Evolutionary conservation across 306 rosid genomes (phyloP).

Genomic region (Pyrus bretschneideri): DNA sequence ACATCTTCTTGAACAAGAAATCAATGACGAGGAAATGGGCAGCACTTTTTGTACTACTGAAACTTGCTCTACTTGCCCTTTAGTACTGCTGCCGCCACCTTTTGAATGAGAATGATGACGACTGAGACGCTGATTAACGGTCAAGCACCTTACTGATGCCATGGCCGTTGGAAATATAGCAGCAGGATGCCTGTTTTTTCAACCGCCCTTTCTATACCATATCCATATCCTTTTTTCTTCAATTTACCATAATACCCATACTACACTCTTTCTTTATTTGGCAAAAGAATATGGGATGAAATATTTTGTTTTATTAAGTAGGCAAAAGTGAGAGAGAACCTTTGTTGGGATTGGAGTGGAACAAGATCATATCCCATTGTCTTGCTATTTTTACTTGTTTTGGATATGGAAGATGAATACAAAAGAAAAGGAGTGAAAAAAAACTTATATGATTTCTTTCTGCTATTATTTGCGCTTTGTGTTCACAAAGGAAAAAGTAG

Average conservation of each 20-base stretch:
- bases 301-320: too few species aligned
- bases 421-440: too few species aligned
- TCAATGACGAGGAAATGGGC: neutral
- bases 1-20: conserved; percentile 52
- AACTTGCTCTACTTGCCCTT: neutral
- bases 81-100: too few species aligned
- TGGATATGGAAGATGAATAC: too few species aligned
- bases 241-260: conserved; percentile 8
- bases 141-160: conserved; percentile 10
- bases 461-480: too few species aligned
- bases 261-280: neutral
- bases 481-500: too few species aligned
- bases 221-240: neutral
- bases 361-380: too few species aligned
- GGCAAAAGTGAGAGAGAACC: too few species aligned
- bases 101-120: neutral
- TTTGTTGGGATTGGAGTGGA: too few species aligned
- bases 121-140: neutral
- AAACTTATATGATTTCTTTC: too few species aligned
- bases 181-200: neutral
- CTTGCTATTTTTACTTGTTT: too few species aligned
- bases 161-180: conserved; percentile 3
- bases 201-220: neutral
- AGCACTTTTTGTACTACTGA: neutral
- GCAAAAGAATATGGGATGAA: neutral